phyloP scores from a whole-genome alignment of 2,329 filamentous ascomycete species.

The Aureobasidium vineae region DNA sequence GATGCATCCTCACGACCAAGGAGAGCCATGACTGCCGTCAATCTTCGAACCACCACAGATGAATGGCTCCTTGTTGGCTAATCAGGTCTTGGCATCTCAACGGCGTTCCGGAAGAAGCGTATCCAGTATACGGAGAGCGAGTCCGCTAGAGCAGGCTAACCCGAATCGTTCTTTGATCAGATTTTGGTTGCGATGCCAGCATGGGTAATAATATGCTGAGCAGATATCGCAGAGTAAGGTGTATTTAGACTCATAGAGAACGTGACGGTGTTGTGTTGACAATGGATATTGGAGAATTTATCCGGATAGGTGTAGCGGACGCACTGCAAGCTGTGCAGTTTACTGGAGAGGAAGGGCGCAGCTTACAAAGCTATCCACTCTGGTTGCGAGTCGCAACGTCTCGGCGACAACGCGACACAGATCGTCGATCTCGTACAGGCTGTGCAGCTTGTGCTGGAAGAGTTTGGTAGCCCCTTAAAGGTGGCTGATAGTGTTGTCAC shows the following conservation, averaged over 20 bases:
- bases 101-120: neutral
- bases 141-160: neutral
- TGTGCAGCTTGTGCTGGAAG: neutral
- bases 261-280: neutral
- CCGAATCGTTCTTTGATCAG: neutral
- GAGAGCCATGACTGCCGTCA: neutral
- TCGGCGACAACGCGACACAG: neutral
- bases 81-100: neutral
- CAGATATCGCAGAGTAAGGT: neutral
- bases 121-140: neutral
- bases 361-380: slow-evolving; percentile 10
- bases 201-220: neutral
- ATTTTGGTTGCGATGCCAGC: neutral
- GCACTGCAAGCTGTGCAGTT: neutral
- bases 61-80: neutral
- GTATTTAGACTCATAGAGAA: neutral
- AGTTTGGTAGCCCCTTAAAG: neutral
- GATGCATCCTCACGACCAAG: neutral
- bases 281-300: neutral
- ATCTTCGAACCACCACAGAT: neutral
- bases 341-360: neutral
- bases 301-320: neutral
- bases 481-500: neutral
- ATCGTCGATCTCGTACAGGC: slow-evolving; percentile 2
- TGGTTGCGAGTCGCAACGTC: neutral